Conservation (phyloP, 1,139 yeast genomes). For the Yamadazyma diospyri region DNA sequence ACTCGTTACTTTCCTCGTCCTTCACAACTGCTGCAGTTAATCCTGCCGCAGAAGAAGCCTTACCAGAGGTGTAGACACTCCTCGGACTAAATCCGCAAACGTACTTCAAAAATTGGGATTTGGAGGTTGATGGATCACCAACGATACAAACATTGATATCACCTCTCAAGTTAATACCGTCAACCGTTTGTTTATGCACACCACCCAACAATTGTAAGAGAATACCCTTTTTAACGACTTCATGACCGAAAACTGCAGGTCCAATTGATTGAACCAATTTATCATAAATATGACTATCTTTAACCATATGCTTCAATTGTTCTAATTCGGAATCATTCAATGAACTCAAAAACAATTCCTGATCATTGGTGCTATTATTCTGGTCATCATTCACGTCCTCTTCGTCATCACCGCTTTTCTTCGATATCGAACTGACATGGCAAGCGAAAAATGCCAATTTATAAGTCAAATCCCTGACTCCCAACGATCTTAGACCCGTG, state of each 20-base stretch:
- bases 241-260: slow-evolving; percentile 97
- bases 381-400: slow-evolving; percentile 18
- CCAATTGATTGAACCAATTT: slow-evolving; percentile 88
- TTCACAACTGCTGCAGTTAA: slow-evolving; percentile 96
- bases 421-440: slow-evolving; percentile 65
- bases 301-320: slow-evolving; percentile 88
- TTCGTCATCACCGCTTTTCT: slow-evolving; percentile 41
- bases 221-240: slow-evolving; percentile 88
- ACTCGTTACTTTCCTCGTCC: slow-evolving; percentile 97
- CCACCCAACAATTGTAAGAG: slow-evolving; percentile 90
- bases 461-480: slow-evolving; percentile 92
- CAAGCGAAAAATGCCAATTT: slow-evolving; percentile 89
- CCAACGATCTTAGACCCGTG: slow-evolving; percentile 78
- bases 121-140: slow-evolving; percentile 98
- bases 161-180: slow-evolving; percentile 94
- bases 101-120: slow-evolving; percentile 92
- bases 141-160: slow-evolving; percentile 96
- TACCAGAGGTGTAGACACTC: slow-evolving; percentile 96
- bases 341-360: slow-evolving; percentile 75
- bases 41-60: slow-evolving; percentile 98
- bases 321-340: slow-evolving; percentile 79
- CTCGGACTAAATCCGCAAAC: slow-evolving; percentile 91
- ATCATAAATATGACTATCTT: slow-evolving; percentile 80
- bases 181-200: slow-evolving; percentile 90
- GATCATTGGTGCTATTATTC: slow-evolving; percentile 50